Conservation (phyloP, 768 basidiomycete genomes). For the Suillus subalutaceus region DNA sequence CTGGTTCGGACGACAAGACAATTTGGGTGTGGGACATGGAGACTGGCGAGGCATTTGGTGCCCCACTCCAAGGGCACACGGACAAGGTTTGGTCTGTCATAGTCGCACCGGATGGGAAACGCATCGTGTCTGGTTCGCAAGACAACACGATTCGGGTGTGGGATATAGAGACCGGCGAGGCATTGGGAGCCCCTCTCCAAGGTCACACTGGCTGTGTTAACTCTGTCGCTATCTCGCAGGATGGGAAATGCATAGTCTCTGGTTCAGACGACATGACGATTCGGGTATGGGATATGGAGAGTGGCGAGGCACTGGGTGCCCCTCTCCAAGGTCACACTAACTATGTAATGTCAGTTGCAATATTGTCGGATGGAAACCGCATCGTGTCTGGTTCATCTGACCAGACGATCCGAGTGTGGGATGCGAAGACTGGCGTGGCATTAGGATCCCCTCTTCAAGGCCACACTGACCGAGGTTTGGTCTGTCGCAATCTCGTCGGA, state of each 20-base stretch:
- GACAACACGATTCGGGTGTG: conserved; percentile 7
- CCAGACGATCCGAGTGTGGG: conserved; percentile 7
- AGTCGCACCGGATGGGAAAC: conserved; percentile 1
- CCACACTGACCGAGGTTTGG: neutral
- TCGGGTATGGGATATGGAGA: conserved; percentile 17
- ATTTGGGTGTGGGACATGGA: conserved; percentile 17
- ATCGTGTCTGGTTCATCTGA: conserved; percentile 10
- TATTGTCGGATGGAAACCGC: conserved; percentile 4
- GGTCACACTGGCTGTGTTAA: conserved; percentile 7
- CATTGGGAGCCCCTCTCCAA: neutral
- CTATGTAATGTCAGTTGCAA: neutral
- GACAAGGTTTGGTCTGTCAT: neutral
- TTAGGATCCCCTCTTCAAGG: conserved; percentile 3
- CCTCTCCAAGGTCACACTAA: neutral
- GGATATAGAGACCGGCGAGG: neutral
- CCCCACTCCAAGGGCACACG: neutral
- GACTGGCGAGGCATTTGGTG: neutral
- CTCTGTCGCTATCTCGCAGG: conserved; percentile 15
- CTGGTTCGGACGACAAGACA: neutral
- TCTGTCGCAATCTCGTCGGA: neutral
- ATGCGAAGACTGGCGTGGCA: neutral
- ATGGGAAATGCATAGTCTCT: conserved; percentile 1
- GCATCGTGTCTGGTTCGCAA: conserved; percentile 5
- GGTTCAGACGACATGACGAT: neutral
- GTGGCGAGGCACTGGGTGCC: neutral